These are phyloP conservation scores for Wallemia hederae DNA, from an alignment of 1,284 basidiomycete genomes.

Conservation along the genomic window DNA sequence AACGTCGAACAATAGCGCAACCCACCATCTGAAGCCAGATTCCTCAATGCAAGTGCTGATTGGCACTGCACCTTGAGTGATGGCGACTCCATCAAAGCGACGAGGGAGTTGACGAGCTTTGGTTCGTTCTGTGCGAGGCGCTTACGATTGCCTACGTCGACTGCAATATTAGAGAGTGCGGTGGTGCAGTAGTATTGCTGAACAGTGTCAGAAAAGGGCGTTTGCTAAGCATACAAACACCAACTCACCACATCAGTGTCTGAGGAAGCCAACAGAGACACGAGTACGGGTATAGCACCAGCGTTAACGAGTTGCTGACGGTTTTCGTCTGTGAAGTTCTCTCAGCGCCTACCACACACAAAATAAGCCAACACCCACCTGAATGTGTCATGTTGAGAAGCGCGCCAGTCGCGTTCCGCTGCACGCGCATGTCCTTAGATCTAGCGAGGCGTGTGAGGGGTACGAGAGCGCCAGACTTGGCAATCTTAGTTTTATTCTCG, in stretches of 20 bases:
- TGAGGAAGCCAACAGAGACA: conserved; percentile 27
- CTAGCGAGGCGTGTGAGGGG: conserved; percentile 85
- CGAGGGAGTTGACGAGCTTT: conserved; percentile 76
- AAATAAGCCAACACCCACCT: conserved; percentile 25
- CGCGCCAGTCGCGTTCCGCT: conserved; percentile 92
- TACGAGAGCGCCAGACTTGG: conserved; percentile 89
- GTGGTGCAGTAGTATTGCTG: conserved; percentile 99
- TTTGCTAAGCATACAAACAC: not conserved
- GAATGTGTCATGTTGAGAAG: conserved; percentile 98
- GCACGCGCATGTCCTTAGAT: conserved; percentile 97
- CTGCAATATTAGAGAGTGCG: conserved; percentile 90
- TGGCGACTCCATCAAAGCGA: conserved; percentile 85
- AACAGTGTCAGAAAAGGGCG: conserved; percentile 92
- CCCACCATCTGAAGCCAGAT: conserved; percentile 84
- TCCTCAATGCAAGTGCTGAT: conserved; percentile 79
- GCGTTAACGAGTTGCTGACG: conserved; percentile 94
- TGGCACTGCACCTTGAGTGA: conserved; percentile 98
- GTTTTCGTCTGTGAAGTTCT: conserved; percentile 48
- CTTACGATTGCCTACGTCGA: conserved; percentile 77
- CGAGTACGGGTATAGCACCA: conserved; percentile 90
- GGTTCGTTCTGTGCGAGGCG: conserved; percentile 85
- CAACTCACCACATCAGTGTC: not conserved
- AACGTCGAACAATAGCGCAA: too few species aligned
- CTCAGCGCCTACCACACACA: not conserved
- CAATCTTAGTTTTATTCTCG: conserved; percentile 99